These are phyloP conservation scores for Kodamaea alishanica DNA, from an alignment of 1,139 yeast species.

Conservation along the genomic window DNA sequence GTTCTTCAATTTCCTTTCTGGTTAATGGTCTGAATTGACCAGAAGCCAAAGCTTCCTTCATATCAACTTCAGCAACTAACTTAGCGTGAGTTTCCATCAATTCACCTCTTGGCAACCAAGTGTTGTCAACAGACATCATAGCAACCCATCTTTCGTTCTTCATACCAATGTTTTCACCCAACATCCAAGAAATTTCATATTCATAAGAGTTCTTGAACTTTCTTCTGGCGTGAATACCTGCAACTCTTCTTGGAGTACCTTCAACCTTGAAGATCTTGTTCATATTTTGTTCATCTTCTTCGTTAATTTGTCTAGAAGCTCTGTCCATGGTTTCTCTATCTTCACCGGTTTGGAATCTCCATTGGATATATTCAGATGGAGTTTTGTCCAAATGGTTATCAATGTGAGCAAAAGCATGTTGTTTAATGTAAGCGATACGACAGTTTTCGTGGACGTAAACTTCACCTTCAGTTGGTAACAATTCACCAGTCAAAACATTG, in stretches of 20 bases:
- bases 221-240: slow-evolving; percentile 94
- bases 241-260: slow-evolving; percentile 97
- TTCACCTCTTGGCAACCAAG: slow-evolving; percentile 99
- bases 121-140: slow-evolving; percentile 99
- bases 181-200: slow-evolving; percentile 94
- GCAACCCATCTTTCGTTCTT: slow-evolving; percentile 99
- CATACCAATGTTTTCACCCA: slow-evolving; percentile 98
- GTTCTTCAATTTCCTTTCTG: slow-evolving; percentile 99
- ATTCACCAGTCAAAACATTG: slow-evolving; percentile 98
- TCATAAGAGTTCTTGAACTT: slow-evolving; percentile 99
- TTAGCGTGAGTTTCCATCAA: slow-evolving; percentile 97
- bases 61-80: slow-evolving; percentile 99
- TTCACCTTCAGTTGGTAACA: slow-evolving; percentile 96
- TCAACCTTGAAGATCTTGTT: slow-evolving; percentile 98
- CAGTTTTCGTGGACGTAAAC: slow-evolving; percentile 99
- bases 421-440: slow-evolving; percentile 99
- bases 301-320: slow-evolving; percentile 98
- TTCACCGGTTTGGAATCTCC: slow-evolving; percentile 99
- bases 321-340: slow-evolving; percentile 99
- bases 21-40: slow-evolving; percentile 99
- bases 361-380: slow-evolving; percentile 99
- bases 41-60: slow-evolving; percentile 99
- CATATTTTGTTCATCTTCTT: slow-evolving; percentile 96
- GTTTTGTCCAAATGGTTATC: slow-evolving; percentile 98
- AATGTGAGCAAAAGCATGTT: slow-evolving; percentile 99